These are phyloP conservation scores for Saccharomycopsis guyanensis DNA, from an alignment of 805 yeast species.

Conservation along the genomic window DNA sequence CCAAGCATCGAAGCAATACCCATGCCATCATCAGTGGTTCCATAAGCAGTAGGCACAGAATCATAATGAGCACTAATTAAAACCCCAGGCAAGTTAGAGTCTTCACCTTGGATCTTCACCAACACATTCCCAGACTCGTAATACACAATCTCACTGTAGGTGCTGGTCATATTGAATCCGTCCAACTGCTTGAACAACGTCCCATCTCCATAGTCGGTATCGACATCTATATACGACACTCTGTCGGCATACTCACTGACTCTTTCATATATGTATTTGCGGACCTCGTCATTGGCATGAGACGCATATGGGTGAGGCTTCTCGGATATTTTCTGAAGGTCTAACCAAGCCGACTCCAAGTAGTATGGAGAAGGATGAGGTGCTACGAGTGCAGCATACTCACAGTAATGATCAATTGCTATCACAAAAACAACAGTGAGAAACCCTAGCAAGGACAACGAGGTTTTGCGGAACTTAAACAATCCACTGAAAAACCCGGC, in stretches of 20 bases:
- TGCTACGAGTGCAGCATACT: conserved; percentile 33
- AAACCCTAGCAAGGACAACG: conserved; percentile 49
- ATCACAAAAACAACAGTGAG: conserved; percentile 39
- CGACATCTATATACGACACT: conserved; percentile 31
- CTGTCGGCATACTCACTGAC: conserved; percentile 30
- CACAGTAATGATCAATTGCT: conserved; percentile 32
- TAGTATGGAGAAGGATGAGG: conserved; percentile 37
- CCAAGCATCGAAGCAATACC: conserved; percentile 81
- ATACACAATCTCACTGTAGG: conserved; percentile 47
- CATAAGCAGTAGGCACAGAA: conserved; percentile 79
- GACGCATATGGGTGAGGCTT: conserved; percentile 76
- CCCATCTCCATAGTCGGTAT: conserved; percentile 35
- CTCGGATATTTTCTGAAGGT: conserved; percentile 59
- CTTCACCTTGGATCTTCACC: conserved; percentile 62
- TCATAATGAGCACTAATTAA: conserved; percentile 82
- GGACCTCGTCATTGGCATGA: conserved; percentile 67
- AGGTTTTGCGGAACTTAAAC: conserved; percentile 68
- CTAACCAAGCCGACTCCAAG: conserved; percentile 51
- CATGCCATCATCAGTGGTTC: conserved; percentile 89
- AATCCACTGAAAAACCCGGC: conserved; percentile 33
- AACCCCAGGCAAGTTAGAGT: conserved; percentile 53
- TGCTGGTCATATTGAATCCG: conserved; percentile 36
- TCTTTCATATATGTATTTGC: conserved; percentile 49
- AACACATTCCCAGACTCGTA: conserved; percentile 78
- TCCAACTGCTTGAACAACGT: conserved; percentile 45